Conservation (phyloP, 805 yeast genomes). For the Isabelozyma gotoi region DNA sequence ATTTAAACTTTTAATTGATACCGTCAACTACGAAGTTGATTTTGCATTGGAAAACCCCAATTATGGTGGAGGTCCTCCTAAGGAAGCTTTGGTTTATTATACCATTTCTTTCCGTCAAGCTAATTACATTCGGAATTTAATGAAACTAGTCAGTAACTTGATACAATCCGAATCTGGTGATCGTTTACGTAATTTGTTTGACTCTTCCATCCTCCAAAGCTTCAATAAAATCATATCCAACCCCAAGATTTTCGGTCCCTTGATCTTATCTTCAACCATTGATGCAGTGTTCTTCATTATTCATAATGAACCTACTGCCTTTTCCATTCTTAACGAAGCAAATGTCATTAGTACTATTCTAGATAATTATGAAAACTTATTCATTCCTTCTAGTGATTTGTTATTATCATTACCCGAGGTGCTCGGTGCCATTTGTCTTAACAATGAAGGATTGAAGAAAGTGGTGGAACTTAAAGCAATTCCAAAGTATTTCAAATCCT, state of each 20-base stretch:
- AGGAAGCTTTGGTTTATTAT: slow-evolving; percentile 48
- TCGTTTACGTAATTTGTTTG: slow-evolving; percentile 79
- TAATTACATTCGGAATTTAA: slow-evolving; percentile 44
- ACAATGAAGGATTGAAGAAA: slow-evolving; percentile 64
- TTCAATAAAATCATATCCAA: slow-evolving; percentile 58
- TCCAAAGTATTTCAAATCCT: slow-evolving; percentile 47
- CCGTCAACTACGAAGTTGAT: slow-evolving; percentile 62
- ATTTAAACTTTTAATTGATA: slow-evolving; percentile 56
- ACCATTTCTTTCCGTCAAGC: slow-evolving; percentile 60
- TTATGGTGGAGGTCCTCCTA: slow-evolving; percentile 58
- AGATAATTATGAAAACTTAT: slow-evolving; percentile 52
- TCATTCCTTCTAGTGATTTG: slow-evolving; percentile 59
- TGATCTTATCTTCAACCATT: slow-evolving; percentile 58
- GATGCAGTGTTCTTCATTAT: slow-evolving; percentile 68
- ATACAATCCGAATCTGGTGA: slow-evolving; percentile 80
- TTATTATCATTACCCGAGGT: slow-evolving; percentile 66
- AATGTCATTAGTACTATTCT: slow-evolving; percentile 66
- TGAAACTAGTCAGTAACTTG: slow-evolving; percentile 63
- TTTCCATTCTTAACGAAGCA: slow-evolving; percentile 74
- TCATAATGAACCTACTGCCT: slow-evolving; percentile 91
- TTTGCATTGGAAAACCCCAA: slow-evolving; percentile 61
- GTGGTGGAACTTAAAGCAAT: slow-evolving; percentile 45
- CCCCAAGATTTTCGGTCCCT: slow-evolving; percentile 64
- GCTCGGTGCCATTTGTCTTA: slow-evolving; percentile 80
- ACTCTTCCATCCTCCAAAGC: slow-evolving; percentile 70